Conservation (phyloP, 1,284 basidiomycete species). For the Cutaneotrichosporon curvatum region DNA sequence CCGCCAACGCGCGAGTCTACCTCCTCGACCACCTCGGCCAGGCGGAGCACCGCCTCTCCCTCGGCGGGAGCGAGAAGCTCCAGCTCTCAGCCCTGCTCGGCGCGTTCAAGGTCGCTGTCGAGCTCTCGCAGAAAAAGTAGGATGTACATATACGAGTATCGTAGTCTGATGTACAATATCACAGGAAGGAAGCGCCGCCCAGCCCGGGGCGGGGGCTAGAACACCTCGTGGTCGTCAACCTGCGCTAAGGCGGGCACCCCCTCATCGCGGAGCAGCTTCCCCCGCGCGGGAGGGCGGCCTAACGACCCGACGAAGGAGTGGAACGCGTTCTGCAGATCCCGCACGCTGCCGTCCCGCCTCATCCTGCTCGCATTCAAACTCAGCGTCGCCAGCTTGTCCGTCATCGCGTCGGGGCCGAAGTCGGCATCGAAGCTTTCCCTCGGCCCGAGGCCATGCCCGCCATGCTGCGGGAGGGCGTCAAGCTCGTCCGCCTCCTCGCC, state of each 20-base stretch:
- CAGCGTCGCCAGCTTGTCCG: constrained; percentile 1
- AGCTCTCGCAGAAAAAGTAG: constrained; percentile 48
- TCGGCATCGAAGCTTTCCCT: constrained; percentile 5
- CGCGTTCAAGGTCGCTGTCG: constrained; percentile 88
- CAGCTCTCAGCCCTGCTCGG: constrained; percentile 87
- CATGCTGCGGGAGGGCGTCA: not conserved
- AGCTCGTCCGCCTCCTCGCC: not conserved
- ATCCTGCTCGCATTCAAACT: constrained; percentile 5
- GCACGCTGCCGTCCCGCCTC: constrained; percentile 6
- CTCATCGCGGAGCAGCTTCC: constrained; percentile 9
- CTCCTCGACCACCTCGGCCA: constrained; percentile 83
- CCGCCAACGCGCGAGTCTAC: constrained; percentile 77
- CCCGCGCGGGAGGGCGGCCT: constrained; percentile 3
- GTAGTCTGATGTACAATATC: not conserved
- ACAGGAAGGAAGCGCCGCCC: not conserved
- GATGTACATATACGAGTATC: constrained; percentile 17
- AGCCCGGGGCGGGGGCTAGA: not conserved
- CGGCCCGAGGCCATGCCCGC: not conserved
- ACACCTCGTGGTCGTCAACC: constrained; percentile 16
- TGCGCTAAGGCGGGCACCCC: constrained; percentile 7
- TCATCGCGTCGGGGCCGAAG: constrained; percentile 10
- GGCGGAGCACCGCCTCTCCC: constrained; percentile 87
- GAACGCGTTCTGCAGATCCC: constrained; percentile 13
- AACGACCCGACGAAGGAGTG: constrained; percentile 4
- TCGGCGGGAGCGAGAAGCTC: constrained; percentile 89